These are phyloP conservation scores for Xylaria telfairii DNA, from an alignment of 495 filamentous ascomycete genomes.

Conservation along the genomic window DNA sequence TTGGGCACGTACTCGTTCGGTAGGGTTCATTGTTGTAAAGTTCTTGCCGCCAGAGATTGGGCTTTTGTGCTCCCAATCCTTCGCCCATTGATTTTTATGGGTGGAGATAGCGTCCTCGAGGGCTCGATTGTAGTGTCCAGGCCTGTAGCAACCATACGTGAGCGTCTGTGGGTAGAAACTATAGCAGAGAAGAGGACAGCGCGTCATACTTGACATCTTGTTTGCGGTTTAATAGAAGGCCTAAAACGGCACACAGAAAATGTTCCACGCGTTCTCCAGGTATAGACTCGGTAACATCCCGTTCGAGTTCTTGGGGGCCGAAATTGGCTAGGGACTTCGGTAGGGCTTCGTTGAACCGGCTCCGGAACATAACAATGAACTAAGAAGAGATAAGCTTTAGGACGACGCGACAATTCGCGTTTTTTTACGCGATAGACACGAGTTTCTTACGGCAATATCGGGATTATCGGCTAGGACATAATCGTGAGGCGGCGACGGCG, in stretches of 20 bases:
- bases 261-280: slow-evolving; percentile 86
- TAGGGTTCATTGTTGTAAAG: slow-evolving; percentile 79
- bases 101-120: slow-evolving; percentile 90
- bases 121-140: slow-evolving; percentile 88
- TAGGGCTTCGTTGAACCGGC: slow-evolving; percentile 88
- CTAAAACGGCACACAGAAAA: slow-evolving; percentile 85
- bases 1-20: slow-evolving; percentile 72
- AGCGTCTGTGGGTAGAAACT: background rate
- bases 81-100: slow-evolving; percentile 88
- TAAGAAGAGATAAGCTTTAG: slow-evolving; percentile 49
- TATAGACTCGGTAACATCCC: slow-evolving; percentile 74
- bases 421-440: slow-evolving; percentile 38
- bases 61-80: slow-evolving; percentile 83
- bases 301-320: slow-evolving; percentile 93
- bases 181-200: slow-evolving; percentile 32
- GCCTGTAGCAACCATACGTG: slow-evolving; percentile 48
- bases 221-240: slow-evolving; percentile 91
- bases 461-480: slow-evolving; percentile 86
- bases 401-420: slow-evolving; percentile 51
- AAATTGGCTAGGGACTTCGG: slow-evolving; percentile 85
- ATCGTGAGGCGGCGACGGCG: slow-evolving; percentile 86
- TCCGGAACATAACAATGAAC: slow-evolving; percentile 98
- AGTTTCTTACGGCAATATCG: slow-evolving; percentile 77
- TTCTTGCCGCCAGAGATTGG: slow-evolving; percentile 78
- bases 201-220: slow-evolving; percentile 93